Evolutionary conservation across 1,139 yeast species (phyloP), one percentile per base, ranked within the genome.

Genomic region (Hansenula lynferdii): DNA sequence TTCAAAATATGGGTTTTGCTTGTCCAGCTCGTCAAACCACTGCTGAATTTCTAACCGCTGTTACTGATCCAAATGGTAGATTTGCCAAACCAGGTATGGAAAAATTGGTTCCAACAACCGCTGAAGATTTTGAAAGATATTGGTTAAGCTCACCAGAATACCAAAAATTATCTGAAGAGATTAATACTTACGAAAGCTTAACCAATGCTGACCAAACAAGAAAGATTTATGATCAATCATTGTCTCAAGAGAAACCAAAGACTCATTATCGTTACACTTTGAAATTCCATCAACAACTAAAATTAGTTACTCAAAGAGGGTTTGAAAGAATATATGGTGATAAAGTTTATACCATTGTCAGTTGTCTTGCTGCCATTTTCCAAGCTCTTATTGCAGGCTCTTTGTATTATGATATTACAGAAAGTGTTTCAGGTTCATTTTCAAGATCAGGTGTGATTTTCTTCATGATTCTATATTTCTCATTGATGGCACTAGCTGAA

Each of bases 71-170:
- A 12, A 75, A 68, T 49, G 66, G 80, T 56, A 72, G 92, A 58
- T 36, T 42, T 11, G 59, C 69, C 10, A 62, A 61, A 45, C 56
- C 62, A 6, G 84, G 84, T 2, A 72, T 46, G 48, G 94, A 84
- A 54, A 50, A 65, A 39, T 67, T 61, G 42, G 89, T 80, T 22
- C 95, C 95, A 26, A 65, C 72, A 43, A 78, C 85, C 4, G 74
- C 90, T 1, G 69, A 65, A 35, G 94, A 85, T 52, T 85, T 85
- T 53, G 83, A 78, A 46, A 61, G 60, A 3, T 70, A 70, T 53
- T 85, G 94, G 94, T 64, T 64, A 43, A 60, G 65, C n/a, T 80
- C 90, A 3, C 65, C 68, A 1, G 76, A 78, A 38, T 77, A 69
- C 51, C 47, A 57, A 10, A 55, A 56, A 53, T 35, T 47, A 63